phyloP scores from a whole-genome alignment of 2,329 filamentous ascomycete genomes.

The Cryphonectria carpinicola region DNA sequence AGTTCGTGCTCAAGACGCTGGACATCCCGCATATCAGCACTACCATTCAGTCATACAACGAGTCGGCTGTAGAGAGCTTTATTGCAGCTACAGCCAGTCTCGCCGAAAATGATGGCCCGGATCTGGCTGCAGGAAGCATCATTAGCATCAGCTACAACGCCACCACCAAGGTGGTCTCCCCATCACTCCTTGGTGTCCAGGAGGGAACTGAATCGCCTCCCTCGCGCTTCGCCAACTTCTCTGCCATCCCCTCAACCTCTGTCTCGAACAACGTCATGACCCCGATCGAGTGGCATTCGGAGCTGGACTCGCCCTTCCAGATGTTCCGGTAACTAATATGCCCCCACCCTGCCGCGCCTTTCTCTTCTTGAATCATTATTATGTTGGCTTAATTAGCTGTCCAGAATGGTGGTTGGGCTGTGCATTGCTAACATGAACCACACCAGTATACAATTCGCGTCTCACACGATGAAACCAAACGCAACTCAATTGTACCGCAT shows the following conservation, averaged over 20 bases:
- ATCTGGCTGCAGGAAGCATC: conserved; percentile 39
- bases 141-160: conserved; percentile 38
- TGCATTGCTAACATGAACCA: conserved; percentile 37
- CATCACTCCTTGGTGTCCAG: conserved; percentile 40
- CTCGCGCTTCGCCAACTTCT: conserved; percentile 39
- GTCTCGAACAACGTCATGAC: conserved; percentile 37
- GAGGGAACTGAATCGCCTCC: conserved; percentile 39
- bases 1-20: conserved; percentile 22
- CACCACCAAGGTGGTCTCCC: conserved; percentile 33
- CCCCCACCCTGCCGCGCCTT: not conserved
- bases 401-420: not conserved
- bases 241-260: conserved; percentile 33
- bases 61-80: not conserved
- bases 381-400: too few relatives aligned
- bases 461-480: conserved; percentile 43
- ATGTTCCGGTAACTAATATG: not conserved
- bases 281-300: conserved; percentile 33
- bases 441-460: conserved; percentile 40
- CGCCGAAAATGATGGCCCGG: conserved; percentile 31
- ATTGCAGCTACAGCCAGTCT: not conserved
- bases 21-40: conserved; percentile 34
- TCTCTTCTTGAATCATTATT: not conserved
- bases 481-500: conserved; percentile 38
- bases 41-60: not conserved
- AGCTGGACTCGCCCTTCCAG: not conserved